Conservation (phyloP, 768 basidiomycete genomes). For the Tephrocybe sp. region DNA sequence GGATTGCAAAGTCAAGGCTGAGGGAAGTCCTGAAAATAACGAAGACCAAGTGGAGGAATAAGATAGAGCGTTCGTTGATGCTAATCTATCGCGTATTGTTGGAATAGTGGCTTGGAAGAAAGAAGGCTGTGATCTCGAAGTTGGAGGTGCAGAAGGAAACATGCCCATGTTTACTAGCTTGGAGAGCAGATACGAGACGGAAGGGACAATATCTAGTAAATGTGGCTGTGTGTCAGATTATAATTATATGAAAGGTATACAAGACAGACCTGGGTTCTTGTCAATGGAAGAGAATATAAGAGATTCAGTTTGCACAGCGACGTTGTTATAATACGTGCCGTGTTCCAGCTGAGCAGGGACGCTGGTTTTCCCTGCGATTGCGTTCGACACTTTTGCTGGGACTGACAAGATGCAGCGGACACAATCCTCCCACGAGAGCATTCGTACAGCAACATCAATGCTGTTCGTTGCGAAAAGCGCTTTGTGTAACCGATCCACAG, state of each 20-base stretch:
- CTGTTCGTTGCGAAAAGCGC: slow-evolving; percentile 38
- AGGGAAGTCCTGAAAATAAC: slow-evolving; percentile 47
- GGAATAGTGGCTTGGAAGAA: slow-evolving; percentile 62
- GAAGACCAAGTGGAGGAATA: slow-evolving; percentile 55
- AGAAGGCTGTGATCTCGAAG: slow-evolving; percentile 62
- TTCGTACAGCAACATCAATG: slow-evolving; percentile 21
- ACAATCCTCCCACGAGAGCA: slow-evolving; percentile 72
- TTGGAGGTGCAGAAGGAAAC: slow-evolving; percentile 54
- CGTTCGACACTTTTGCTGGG: slow-evolving; percentile 81
- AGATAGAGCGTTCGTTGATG: slow-evolving; percentile 17
- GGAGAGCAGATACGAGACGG: slow-evolving; percentile 54
- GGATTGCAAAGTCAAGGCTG: slow-evolving; percentile 52
- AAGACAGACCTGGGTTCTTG: slow-evolving; percentile 39
- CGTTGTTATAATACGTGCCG: slow-evolving; percentile 51
- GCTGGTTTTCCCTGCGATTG: slow-evolving; percentile 40
- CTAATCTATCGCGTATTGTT: slow-evolving; percentile 43
- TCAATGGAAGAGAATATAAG: slow-evolving; percentile 43
- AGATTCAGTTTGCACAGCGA: slow-evolving; percentile 53
- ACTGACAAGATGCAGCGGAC: slow-evolving; percentile 64
- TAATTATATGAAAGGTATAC: slow-evolving; percentile 1
- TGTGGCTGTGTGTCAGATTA: slow-evolving; percentile 8
- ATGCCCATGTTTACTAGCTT: slow-evolving; percentile 71
- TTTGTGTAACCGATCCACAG: slow-evolving; percentile 66
- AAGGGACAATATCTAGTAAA: slow-evolving; percentile 35
- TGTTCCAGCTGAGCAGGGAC: slow-evolving; percentile 54